Evolutionary conservation across 2,329 filamentous ascomycete species (phyloP).

Genomic region (Colletotrichum simmondsii): DNA sequence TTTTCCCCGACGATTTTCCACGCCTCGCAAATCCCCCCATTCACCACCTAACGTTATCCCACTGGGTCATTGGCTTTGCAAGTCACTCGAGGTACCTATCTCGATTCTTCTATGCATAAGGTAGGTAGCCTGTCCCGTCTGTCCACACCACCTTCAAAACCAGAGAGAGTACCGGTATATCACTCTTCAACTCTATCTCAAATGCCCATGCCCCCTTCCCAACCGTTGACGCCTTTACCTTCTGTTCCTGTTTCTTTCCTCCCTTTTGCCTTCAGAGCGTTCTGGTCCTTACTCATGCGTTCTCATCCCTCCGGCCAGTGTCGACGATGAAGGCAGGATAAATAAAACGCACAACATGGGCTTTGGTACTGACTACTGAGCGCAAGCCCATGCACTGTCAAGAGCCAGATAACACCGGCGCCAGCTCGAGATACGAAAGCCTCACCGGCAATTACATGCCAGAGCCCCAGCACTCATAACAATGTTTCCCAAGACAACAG

Average conservation of each 20-base stretch:
- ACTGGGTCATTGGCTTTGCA: not conserved
- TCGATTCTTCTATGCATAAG: not conserved
- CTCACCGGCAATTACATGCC: slow-evolving; percentile 13
- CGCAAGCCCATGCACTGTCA: slow-evolving; percentile 21
- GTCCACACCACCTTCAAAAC: not conserved
- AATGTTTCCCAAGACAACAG: not conserved
- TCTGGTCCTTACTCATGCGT: not conserved
- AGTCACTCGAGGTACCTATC: not conserved
- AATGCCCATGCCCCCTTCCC: not conserved
- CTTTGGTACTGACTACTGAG: slow-evolving; percentile 12
- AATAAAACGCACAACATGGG: not conserved
- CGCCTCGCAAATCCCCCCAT: not conserved
- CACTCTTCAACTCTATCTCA: slow-evolving; percentile 22
- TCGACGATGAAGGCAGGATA: not conserved
- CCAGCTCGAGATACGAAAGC: slow-evolving; percentile 6
- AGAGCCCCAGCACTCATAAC: not conserved
- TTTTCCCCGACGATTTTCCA: slow-evolving; percentile 28
- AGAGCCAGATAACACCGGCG: slow-evolving; percentile 6
- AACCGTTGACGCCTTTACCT: not conserved
- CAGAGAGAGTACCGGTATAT: not conserved
- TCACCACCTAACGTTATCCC: not conserved
- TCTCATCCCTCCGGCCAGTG: too few relatives aligned
- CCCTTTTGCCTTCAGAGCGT: not conserved
- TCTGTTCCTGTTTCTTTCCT: not conserved
- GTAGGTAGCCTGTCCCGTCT: not conserved